phyloP scores from a whole-genome alignment of 805 yeast species.

The Pichia rugopelliculosa region DNA sequence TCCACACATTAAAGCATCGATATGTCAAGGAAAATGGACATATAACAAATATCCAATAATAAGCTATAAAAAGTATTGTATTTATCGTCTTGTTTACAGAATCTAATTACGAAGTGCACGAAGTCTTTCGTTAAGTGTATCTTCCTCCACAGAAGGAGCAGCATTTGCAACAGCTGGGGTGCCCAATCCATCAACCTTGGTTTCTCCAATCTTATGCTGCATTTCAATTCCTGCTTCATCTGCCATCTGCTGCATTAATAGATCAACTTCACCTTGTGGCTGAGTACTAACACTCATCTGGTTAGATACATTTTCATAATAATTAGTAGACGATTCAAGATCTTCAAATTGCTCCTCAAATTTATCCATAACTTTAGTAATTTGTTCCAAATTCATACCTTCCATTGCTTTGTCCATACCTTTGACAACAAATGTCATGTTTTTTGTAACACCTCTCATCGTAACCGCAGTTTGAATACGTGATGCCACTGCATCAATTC shows the following conservation, averaged over 20 bases:
- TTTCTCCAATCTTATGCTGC: slow-evolving; percentile 68
- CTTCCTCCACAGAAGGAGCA: slow-evolving; percentile 42
- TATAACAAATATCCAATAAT: too few species aligned
- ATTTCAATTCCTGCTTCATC: slow-evolving; percentile 96
- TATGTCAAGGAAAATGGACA: too few species aligned
- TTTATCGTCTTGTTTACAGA: background rate
- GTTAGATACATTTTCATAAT: slow-evolving; percentile 85
- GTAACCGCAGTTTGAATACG: slow-evolving; percentile 97
- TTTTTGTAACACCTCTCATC: slow-evolving; percentile 90
- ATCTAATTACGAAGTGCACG: slow-evolving; percentile 62
- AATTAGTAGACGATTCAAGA: slow-evolving; percentile 85
- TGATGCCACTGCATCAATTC: slow-evolving; percentile 94
- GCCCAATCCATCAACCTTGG: slow-evolving; percentile 42
- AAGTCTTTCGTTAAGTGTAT: slow-evolving; percentile 76
- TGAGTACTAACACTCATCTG: slow-evolving; percentile 83
- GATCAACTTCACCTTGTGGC: slow-evolving; percentile 93
- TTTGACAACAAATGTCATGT: slow-evolving; percentile 85
- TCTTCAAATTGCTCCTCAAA: slow-evolving; percentile 96
- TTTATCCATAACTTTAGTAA: slow-evolving; percentile 93
- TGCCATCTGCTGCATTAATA: slow-evolving; percentile 83
- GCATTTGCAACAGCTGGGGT: slow-evolving; percentile 13
- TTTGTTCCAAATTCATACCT: slow-evolving; percentile 89
- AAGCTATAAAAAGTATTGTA: too few species aligned
- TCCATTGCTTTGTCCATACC: slow-evolving; percentile 97
- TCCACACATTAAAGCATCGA: too few species aligned